Evolutionary conservation across 176 grass and related monocot species (phyloP), one percentile per base, ranked within the genome.

Genomic region (Hordeum marinum): DNA sequence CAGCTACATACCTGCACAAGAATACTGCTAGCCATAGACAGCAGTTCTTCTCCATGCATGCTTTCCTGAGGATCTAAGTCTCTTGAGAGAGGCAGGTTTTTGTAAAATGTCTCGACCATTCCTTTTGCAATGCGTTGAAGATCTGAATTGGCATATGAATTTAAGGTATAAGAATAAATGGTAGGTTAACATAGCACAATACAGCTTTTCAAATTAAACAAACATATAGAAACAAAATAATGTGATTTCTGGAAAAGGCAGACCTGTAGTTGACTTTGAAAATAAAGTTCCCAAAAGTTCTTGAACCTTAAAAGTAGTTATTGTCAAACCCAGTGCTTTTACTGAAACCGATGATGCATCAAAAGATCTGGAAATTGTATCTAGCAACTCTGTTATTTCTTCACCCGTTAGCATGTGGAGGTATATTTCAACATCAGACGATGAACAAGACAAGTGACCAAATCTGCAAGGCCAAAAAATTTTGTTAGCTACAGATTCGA

Each of bases 41-140:
- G 83, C 78, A 99, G 88, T 65, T 99, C 96, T 92, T 99, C 96
- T 11, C 96, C 96, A 27, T 94, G 83, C 91, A 99, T 94, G 86
- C 85, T 94, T 92, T 99, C 96, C 57, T 99, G 93, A 81, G 86
- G 91, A 89, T 99, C 96, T 85, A 99, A 74, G 58, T 96, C 88
- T 85, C 89, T 99, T 75, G 96, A 99, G 48, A 99, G 93, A 77
- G 83, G 82, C 73, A 99, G 81, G 64, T 88, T 94, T 80, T 89
- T 82, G 89, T 89, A 96, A 89, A 94, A 99, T 83, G 88, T 86
- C 61, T 96, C 82, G 36, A 99, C 68, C 88, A 92, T 85, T 88
- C 79, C 85, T 90, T 85, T 92, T 82, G 88, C 86, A 82, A 77
- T 87, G 63, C 4, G 41, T 83, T 99, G 81, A 43, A 96, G 91